phyloP scores from a whole-genome alignment of 2,329 filamentous ascomycete species.

The Parastagonospora nodorum region DNA sequence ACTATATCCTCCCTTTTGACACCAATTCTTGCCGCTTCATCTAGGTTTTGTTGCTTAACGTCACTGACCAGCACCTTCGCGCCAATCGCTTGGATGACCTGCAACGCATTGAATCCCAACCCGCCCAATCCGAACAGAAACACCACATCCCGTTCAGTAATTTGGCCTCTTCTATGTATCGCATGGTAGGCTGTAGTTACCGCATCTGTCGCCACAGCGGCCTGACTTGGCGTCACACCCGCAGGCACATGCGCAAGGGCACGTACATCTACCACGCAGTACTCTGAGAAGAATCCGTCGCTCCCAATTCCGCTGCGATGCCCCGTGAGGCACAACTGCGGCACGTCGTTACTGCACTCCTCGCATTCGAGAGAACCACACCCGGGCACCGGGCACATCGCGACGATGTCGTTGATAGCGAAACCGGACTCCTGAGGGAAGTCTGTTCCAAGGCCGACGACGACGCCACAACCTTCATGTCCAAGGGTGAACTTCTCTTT shows the following conservation, averaged over 20 bases:
- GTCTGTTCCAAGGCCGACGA: slow-evolving; percentile 12
- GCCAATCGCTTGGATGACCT: slow-evolving; percentile 21
- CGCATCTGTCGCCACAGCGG: slow-evolving; percentile 26
- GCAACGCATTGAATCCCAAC: slow-evolving; percentile 27
- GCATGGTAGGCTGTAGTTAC: slow-evolving; percentile 30
- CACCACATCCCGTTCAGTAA: slow-evolving; percentile 16
- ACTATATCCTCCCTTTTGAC: slow-evolving; percentile 16
- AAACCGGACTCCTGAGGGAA: slow-evolving; percentile 12
- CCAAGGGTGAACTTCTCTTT: slow-evolving; percentile 22
- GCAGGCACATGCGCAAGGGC: slow-evolving; percentile 19
- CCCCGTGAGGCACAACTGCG: slow-evolving; percentile 16
- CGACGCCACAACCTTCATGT: slow-evolving; percentile 25
- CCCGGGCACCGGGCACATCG: slow-evolving; percentile 21
- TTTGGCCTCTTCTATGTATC: slow-evolving; percentile 19
- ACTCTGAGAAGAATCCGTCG: slow-evolving; percentile 23
- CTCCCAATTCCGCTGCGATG: slow-evolving; percentile 24
- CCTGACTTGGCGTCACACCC: slow-evolving; percentile 20
- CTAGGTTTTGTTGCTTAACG: slow-evolving; percentile 28
- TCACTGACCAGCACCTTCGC: slow-evolving; percentile 25
- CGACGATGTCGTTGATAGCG: slow-evolving; percentile 18
- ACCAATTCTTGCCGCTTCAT: slow-evolving; percentile 21
- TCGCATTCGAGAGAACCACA: slow-evolving; percentile 18
- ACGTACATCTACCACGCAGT: slow-evolving; percentile 19
- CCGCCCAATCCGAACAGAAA: slow-evolving; percentile 29
- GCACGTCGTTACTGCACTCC: slow-evolving; percentile 18